A percentile compares a stretch with the other conserved stretches of the same genome.
phyloP scores from a whole-genome alignment of 495 filamentous ascomycete genomes.

The Tuber aestivum region DNA sequence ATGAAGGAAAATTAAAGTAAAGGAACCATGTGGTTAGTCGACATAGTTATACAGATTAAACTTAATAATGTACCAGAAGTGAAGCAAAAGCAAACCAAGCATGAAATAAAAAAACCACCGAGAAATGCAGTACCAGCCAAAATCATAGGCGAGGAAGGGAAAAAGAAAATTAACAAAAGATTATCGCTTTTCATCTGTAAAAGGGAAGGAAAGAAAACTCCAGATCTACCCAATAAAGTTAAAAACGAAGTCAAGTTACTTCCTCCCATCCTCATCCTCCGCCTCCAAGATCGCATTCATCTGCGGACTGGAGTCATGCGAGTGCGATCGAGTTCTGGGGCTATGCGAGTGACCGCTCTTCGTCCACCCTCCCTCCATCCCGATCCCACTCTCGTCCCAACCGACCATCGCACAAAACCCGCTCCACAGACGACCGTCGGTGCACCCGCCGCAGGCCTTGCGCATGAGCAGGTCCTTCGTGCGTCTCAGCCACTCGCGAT shows the following conservation, averaged over 20 bases:
- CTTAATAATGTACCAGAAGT: slow-evolving; percentile 2
- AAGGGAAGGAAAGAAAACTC: background rate
- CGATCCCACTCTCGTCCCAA: slow-evolving; percentile 27
- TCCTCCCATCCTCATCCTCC: slow-evolving; percentile 25
- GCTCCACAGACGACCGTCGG: slow-evolving; percentile 33
- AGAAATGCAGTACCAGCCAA: background rate
- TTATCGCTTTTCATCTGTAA: background rate
- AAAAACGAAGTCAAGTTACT: background rate
- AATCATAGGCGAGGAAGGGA: background rate
- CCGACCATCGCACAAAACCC: slow-evolving; percentile 41
- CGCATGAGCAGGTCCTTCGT: slow-evolving; percentile 28
- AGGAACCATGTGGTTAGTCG: background rate
- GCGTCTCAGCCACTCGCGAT: slow-evolving; percentile 34
- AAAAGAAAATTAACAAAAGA: background rate
- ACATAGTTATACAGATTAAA: slow-evolving; percentile 4
- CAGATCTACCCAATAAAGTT: background rate
- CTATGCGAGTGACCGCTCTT: slow-evolving; percentile 18
- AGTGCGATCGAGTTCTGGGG: slow-evolving; percentile 17
- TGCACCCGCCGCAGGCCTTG: slow-evolving; percentile 31
- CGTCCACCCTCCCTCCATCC: slow-evolving; percentile 21
- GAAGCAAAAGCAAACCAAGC: background rate
- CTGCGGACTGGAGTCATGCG: slow-evolving; percentile 27
- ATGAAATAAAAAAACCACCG: background rate
- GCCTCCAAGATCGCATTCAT: slow-evolving; percentile 35
- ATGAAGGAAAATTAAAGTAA: background rate